These are phyloP conservation scores for Colletotrichum karsti DNA, from an alignment of 2,329 filamentous ascomycete genomes.

Conservation along the genomic window DNA sequence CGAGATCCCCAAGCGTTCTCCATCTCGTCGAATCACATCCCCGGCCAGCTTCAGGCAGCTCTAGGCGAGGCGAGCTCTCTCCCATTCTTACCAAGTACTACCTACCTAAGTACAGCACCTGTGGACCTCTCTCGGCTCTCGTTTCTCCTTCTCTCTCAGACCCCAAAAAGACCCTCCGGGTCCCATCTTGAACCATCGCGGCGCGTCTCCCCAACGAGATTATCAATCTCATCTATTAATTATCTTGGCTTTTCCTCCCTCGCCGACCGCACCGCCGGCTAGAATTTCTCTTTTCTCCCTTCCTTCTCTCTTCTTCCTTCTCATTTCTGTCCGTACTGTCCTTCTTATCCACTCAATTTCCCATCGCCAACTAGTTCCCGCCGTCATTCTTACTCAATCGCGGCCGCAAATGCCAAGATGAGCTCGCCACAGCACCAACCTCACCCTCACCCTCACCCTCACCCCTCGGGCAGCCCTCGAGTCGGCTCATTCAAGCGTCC, in stretches of 20 bases:
- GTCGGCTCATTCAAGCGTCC: constrained; percentile 32
- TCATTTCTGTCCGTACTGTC: neutral
- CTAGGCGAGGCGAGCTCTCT: constrained; percentile 9
- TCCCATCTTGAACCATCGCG: constrained; percentile 8
- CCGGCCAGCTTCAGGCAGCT: neutral
- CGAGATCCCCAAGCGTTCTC: constrained; percentile 11
- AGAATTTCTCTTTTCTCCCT: constrained; percentile 4
- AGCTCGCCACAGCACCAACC: constrained; percentile 23
- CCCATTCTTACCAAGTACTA: neutral
- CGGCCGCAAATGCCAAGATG: constrained; percentile 6
- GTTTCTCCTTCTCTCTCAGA: constrained; percentile 2
- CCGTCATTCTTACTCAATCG: neutral
- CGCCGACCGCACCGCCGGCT: neutral
- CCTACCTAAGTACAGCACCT: neutral
- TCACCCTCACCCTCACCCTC: neutral
- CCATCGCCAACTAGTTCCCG: too few relatives aligned
- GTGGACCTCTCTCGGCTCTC: neutral
- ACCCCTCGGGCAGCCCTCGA: constrained; percentile 20
- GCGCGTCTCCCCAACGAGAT: constrained; percentile 3
- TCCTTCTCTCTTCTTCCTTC: neutral
- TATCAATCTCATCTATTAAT: constrained; percentile 27
- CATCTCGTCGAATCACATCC: constrained; percentile 8
- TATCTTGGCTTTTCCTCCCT: constrained; percentile 6
- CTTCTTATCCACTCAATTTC: neutral
- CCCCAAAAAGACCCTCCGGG: constrained; percentile 18